These are phyloP conservation scores for Bisporella sp. DNA, from an alignment of 2,329 filamentous ascomycete genomes.

Conservation along the genomic window DNA sequence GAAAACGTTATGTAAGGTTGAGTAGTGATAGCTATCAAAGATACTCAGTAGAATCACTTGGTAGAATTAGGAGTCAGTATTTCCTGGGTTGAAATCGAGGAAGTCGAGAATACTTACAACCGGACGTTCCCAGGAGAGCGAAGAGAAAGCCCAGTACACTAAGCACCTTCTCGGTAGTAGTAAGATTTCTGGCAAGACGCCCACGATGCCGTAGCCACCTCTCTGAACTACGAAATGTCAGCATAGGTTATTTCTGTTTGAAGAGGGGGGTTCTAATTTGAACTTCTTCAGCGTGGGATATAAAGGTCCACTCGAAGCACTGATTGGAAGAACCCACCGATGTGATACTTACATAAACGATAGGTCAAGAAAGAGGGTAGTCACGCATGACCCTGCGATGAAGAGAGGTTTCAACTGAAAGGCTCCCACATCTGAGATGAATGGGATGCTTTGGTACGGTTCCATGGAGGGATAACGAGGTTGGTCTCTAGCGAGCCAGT, in stretches of 20 bases:
- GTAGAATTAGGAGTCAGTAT: too few species aligned
- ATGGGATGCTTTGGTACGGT: conserved; percentile 42
- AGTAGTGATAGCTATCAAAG: conserved; percentile 68
- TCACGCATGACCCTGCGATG: conserved; percentile 61
- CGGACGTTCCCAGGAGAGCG: conserved; percentile 66
- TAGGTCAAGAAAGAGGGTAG: conserved; percentile 70
- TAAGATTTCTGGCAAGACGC: conserved; percentile 66
- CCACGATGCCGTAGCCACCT: conserved; percentile 78
- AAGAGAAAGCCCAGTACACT: conserved; percentile 54
- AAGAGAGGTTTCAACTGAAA: conserved; percentile 65
- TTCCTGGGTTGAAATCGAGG: too few species aligned
- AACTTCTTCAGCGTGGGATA: too few species aligned
- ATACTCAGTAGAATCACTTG: conserved; percentile 78
- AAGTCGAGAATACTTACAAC: too few species aligned
- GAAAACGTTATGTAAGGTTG: conserved; percentile 63
- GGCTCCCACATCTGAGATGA: conserved; percentile 61
- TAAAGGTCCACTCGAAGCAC: too few species aligned
- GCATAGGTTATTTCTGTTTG: too few species aligned
- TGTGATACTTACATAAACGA: too few species aligned
- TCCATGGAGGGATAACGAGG: conserved; percentile 53
- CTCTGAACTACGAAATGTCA: too few species aligned
- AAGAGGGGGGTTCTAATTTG: too few species aligned
- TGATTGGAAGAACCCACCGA: too few species aligned
- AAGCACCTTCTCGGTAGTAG: conserved; percentile 53
- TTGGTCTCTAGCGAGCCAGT: conserved; percentile 53